Evolutionary conservation across 169 alveolate genomes (phyloP).

Genomic region (Miamiensis avidus): DNA sequence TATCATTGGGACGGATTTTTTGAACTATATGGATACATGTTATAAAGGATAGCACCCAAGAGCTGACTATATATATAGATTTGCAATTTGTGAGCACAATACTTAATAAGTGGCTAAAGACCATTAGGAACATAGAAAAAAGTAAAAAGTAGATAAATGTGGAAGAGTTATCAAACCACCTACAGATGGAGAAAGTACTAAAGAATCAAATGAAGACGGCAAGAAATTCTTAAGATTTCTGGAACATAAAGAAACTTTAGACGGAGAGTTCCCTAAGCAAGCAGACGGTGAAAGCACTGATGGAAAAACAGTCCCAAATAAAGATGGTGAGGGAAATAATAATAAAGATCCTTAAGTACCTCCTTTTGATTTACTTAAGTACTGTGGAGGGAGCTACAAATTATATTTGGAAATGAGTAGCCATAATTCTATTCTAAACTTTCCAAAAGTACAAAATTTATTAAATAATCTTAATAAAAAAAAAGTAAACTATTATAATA

Average conservation of each 20-base stretch:
- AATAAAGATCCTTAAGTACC: too few relatives aligned
- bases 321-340: neutral
- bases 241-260: neutral
- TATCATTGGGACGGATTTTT: neutral
- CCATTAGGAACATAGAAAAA: neutral
- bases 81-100: neutral
- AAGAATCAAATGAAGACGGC: too few relatives aligned
- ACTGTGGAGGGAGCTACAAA: neutral
- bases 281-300: neutral
- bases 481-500: too few relatives aligned
- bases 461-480: too few relatives aligned
- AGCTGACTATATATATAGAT: neutral
- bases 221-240: too few relatives aligned
- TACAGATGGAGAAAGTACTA: neutral
- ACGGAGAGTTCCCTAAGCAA: neutral
- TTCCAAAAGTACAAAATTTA: neutral
- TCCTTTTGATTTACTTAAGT: neutral
- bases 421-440: neutral
- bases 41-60: neutral
- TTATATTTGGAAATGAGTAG: neutral
- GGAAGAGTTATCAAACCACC: neutral
- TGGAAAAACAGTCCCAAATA: neutral
- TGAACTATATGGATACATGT: neutral
- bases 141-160: neutral
- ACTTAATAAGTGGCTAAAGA: neutral